Conservation (phyloP, 139 green algal genomes). For the Coccomyxa sp. region DNA sequence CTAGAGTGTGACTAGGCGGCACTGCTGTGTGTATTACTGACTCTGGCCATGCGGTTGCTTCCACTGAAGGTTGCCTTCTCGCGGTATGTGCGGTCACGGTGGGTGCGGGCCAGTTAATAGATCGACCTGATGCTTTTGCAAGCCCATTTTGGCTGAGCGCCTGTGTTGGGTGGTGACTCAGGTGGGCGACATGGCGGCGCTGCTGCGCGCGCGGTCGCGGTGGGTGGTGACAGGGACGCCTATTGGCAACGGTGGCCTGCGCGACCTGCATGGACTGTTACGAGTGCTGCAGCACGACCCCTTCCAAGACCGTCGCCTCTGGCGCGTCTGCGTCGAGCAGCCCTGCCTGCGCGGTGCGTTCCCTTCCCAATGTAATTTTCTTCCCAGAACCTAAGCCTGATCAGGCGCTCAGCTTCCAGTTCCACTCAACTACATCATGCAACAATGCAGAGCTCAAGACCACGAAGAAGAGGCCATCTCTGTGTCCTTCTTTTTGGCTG, state of each 20-base stretch:
- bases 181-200: slow-evolving; percentile 39
- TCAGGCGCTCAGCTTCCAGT: too few species aligned
- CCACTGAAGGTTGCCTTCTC: too few species aligned
- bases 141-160: neutral
- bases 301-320: slow-evolving; percentile 16
- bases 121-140: neutral
- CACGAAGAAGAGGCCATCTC: too few species aligned
- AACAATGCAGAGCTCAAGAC: too few species aligned
- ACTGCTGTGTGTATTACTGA: too few species aligned
- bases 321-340: slow-evolving; percentile 7
- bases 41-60: too few species aligned
- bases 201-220: slow-evolving; percentile 40
- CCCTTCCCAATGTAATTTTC: neutral
- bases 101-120: too few species aligned
- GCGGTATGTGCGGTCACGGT: too few species aligned
- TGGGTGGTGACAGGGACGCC: slow-evolving; percentile 70
- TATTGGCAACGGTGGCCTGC: slow-evolving; percentile 36
- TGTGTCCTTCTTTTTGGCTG: too few species aligned
- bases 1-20: too few species aligned
- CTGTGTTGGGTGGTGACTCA: neutral
- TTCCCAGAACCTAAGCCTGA: too few species aligned
- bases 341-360: slow-evolving; percentile 15
- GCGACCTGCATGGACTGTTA: slow-evolving; percentile 52
- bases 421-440: too few species aligned
- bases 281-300: slow-evolving; percentile 45